Conservation (phyloP, 805 yeast species). For the Clavispora santaluciae region DNA sequence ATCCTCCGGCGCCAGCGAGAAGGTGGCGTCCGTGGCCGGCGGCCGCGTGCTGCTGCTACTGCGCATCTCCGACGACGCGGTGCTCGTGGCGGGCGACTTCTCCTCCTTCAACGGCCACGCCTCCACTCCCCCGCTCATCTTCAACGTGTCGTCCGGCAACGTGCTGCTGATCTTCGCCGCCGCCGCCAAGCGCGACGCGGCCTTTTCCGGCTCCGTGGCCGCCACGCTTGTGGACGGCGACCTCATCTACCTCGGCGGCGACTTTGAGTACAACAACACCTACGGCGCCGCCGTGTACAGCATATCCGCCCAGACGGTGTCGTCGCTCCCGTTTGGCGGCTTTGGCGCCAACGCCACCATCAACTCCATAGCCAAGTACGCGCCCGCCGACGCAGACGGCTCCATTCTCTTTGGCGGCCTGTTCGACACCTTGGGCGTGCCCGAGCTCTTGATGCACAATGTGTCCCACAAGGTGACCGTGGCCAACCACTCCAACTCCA, state of each 20-base stretch:
- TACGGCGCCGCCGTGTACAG: slow-evolving; percentile 66
- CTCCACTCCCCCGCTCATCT: slow-evolving; percentile 31
- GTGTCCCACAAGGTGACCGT: slow-evolving; percentile 23
- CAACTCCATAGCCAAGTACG: slow-evolving; percentile 53
- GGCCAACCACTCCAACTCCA: slow-evolving; percentile 29
- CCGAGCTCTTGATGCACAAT: slow-evolving; percentile 37
- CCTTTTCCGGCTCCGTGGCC: slow-evolving; percentile 27
- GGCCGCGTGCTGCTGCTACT: slow-evolving; percentile 23
- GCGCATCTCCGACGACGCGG: slow-evolving; percentile 21
- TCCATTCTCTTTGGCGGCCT: slow-evolving; percentile 75
- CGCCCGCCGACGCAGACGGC: slow-evolving; percentile 27
- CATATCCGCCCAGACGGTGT: slow-evolving; percentile 34
- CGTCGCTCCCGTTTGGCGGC: slow-evolving; percentile 66
- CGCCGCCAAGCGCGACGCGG: slow-evolving; percentile 13
- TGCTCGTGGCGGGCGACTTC: slow-evolving; percentile 35
- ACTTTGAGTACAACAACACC: slow-evolving; percentile 49
- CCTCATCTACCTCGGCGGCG: slow-evolving; percentile 76
- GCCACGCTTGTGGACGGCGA: slow-evolving; percentile 38
- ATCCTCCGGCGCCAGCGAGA: slow-evolving; percentile 6
- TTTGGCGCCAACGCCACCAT: slow-evolving; percentile 58
- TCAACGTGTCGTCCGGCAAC: slow-evolving; percentile 23
- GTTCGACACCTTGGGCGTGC: slow-evolving; percentile 58
- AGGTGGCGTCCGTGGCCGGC: slow-evolving; percentile 30
- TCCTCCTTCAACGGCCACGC: slow-evolving; percentile 24
- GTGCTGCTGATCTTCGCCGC: slow-evolving; percentile 20